These are phyloP conservation scores for Exophiala phaeomuriformis DNA, from an alignment of 2,329 filamentous ascomycete species.

Conservation along the genomic window DNA sequence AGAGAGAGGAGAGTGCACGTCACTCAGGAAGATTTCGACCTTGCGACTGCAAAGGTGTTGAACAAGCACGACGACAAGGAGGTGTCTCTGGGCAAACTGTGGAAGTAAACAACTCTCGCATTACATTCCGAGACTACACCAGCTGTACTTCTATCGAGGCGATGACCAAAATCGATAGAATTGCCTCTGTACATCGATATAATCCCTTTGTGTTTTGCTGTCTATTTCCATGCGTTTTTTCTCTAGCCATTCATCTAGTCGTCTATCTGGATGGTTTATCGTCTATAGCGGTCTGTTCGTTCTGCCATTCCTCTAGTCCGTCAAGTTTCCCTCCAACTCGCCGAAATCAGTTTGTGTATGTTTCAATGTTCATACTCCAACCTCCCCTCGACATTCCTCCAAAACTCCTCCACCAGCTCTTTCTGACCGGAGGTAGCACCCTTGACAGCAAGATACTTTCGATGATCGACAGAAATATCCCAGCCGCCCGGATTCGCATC, in stretches of 20 bases:
- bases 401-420: slow-evolving; percentile 39
- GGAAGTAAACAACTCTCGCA: slow-evolving; percentile 49
- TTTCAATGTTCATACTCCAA: slow-evolving; percentile 33
- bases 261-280: background rate
- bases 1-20: slow-evolving; percentile 94
- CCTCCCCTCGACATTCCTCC: slow-evolving; percentile 34
- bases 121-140: slow-evolving; percentile 10
- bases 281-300: background rate
- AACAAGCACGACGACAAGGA: slow-evolving; percentile 99
- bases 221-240: background rate
- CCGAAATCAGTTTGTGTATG: background rate
- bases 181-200: background rate
- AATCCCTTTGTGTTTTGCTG: too few relatives aligned
- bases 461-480: slow-evolving; percentile 49
- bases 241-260: background rate
- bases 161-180: slow-evolving; percentile 5
- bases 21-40: slow-evolving; percentile 97
- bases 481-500: slow-evolving; percentile 49
- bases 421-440: slow-evolving; percentile 30
- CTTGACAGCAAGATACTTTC: slow-evolving; percentile 45
- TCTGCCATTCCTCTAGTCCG: background rate
- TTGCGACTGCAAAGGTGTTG: slow-evolving; percentile 96
- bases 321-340: too few relatives aligned
- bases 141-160: slow-evolving; percentile 12
- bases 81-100: slow-evolving; percentile 79